Conservation (phyloP, 345 rosid genomes). For the Capsella bursapastoris region DNA sequence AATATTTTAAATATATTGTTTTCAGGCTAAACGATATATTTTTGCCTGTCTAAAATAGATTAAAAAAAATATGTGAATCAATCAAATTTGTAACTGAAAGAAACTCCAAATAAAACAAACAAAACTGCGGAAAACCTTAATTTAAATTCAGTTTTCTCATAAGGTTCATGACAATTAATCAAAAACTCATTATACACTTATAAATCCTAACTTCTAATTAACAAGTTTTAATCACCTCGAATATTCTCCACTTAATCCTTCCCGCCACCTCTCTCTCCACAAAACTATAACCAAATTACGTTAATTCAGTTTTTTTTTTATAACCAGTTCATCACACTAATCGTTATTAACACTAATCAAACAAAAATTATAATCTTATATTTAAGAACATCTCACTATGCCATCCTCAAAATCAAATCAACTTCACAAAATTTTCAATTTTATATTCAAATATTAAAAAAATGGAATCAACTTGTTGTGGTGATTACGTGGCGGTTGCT, state of each 20-base stretch:
- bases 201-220: not conserved
- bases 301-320: conserved; percentile 32
- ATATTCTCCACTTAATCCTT: conserved; percentile 33
- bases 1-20: too few relatives aligned
- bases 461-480: conserved; percentile 36
- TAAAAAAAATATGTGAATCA: too few relatives aligned
- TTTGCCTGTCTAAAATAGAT: too few relatives aligned
- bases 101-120: conserved; percentile 23
- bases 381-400: conserved; percentile 27
- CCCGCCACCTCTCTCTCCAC: conserved; percentile 43
- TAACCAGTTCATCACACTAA: conserved; percentile 34
- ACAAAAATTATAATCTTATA: not conserved
- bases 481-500: conserved; percentile 14
- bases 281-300: conserved; percentile 37
- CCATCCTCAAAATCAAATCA: conserved; percentile 2
- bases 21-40: too few relatives aligned
- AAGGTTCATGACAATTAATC: too few relatives aligned
- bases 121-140: conserved; percentile 36
- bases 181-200: too few relatives aligned
- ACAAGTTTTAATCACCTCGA: not conserved
- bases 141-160: too few relatives aligned
- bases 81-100: conserved; percentile 3
- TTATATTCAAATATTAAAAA: not conserved
- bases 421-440: not conserved
- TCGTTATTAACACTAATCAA: conserved; percentile 4